These are phyloP conservation scores for Saccharomycopsis microspora DNA, from an alignment of 805 yeast genomes.

Conservation along the genomic window DNA sequence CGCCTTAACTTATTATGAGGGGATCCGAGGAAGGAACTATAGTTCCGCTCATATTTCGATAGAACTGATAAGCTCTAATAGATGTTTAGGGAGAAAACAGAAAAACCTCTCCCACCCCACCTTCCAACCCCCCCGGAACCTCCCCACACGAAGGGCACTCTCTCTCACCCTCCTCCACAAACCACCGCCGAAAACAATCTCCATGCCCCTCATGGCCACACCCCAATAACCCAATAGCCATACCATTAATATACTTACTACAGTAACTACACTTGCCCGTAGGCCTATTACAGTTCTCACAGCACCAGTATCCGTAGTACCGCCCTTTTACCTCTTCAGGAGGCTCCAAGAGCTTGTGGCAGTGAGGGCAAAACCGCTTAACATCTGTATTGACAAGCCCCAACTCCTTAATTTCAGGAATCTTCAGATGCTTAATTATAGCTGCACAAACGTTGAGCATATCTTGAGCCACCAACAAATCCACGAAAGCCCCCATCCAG, in stretches of 20 bases:
- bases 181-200: constrained; percentile 73
- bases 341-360: constrained; percentile 39
- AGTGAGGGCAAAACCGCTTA: constrained; percentile 49
- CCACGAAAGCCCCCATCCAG: constrained; percentile 45
- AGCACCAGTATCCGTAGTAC: constrained; percentile 71
- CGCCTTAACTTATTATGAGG: no score
- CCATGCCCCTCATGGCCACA: constrained; percentile 90
- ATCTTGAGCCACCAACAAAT: constrained; percentile 35
- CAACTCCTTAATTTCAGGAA: constrained; percentile 19
- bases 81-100: no score
- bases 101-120: neutral
- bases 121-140: constrained; percentile 7
- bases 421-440: constrained; percentile 34
- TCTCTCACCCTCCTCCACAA: constrained; percentile 44
- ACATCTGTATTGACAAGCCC: constrained; percentile 24
- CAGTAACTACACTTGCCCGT: constrained; percentile 72
- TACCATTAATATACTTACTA: constrained; percentile 63
- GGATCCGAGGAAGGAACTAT: no score
- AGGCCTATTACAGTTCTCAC: constrained; percentile 53
- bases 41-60: no score
- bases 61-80: no score
- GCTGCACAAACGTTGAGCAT: constrained; percentile 49
- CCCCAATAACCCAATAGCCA: constrained; percentile 42
- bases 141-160: constrained; percentile 56
- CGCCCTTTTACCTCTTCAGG: constrained; percentile 19